Evolutionary conservation across 345 rosid genomes (phyloP).

Genomic region (Aquilaria malaccensis): DNA sequence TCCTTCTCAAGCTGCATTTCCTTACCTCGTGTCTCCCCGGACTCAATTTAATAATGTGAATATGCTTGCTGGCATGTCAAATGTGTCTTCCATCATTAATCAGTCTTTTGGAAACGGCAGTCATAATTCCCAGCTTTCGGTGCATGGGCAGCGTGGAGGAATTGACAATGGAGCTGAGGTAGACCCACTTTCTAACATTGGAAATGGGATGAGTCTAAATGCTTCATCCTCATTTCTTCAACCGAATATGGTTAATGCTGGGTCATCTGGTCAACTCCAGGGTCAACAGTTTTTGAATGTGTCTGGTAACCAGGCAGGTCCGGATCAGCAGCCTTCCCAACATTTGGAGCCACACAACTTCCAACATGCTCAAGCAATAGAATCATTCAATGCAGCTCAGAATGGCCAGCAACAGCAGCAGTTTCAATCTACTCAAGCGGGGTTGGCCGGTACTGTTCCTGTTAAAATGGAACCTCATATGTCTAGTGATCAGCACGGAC

Average conservation of each 20-base stretch:
- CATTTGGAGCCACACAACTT: conserved; percentile 58
- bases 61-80: conserved; percentile 71
- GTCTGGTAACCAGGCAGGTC: conserved; percentile 44
- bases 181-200: conserved; percentile 52
- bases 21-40: conserved; percentile 50
- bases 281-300: conserved; percentile 59
- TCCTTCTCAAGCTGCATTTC: conserved; percentile 60
- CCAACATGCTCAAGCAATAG: conserved; percentile 58
- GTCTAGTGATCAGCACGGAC: conserved; percentile 51
- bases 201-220: conserved; percentile 53
- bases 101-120: conserved; percentile 79
- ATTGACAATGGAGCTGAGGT: conserved; percentile 66
- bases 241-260: conserved; percentile 49
- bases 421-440: conserved; percentile 40
- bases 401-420: conserved; percentile 54
- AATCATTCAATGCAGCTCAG: conserved; percentile 42
- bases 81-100: conserved; percentile 61
- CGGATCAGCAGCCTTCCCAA: conserved; percentile 61
- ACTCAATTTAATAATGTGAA: conserved; percentile 59
- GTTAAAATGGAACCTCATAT: conserved; percentile 79
- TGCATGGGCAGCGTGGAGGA: conserved; percentile 42
- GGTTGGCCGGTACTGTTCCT: conserved; percentile 42
- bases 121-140: conserved; percentile 39
- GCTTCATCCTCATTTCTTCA: conserved; percentile 47
- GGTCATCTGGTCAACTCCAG: conserved; percentile 57